These are phyloP conservation scores for Vitis hybrid DNA, from an alignment of 177 flowering plant species.

Conservation along the genomic window DNA sequence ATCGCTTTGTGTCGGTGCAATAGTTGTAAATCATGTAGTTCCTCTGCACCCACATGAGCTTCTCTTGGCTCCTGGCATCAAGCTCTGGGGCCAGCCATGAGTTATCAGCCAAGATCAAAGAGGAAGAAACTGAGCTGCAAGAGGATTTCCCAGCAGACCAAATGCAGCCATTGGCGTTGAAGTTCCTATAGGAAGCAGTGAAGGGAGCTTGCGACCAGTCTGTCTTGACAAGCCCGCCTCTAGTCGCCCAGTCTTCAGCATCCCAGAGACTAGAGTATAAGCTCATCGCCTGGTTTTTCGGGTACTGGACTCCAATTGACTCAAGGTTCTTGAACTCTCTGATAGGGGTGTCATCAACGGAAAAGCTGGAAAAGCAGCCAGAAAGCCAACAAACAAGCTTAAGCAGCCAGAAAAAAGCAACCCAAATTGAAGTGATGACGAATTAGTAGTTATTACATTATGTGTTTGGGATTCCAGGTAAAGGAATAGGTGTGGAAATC, in stretches of 20 bases:
- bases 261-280: slow-evolving; percentile 33
- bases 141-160: slow-evolving; percentile 18
- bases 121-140: slow-evolving; percentile 2
- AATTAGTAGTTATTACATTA: slow-evolving; percentile 12
- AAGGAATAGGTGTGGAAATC: slow-evolving; percentile 31
- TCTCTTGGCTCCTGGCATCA: slow-evolving; percentile 4
- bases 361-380: slow-evolving; percentile 1
- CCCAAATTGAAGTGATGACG: background rate
- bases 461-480: slow-evolving; percentile 22
- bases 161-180: slow-evolving; percentile 24
- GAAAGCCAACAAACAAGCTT: background rate
- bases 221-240: slow-evolving; percentile 32
- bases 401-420: too few relatives aligned
- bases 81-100: slow-evolving; percentile 17
- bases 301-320: slow-evolving; percentile 20
- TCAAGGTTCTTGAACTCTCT: slow-evolving; percentile 32
- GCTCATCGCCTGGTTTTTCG: slow-evolving; percentile 27
- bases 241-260: slow-evolving; percentile 39
- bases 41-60: slow-evolving; percentile 19
- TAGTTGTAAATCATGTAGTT: slow-evolving; percentile 29
- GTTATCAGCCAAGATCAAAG: background rate
- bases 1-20: slow-evolving; percentile 14
- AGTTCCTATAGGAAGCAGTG: slow-evolving; percentile 23
- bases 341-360: slow-evolving; percentile 27
- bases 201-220: slow-evolving; percentile 39